Evolutionary conservation across 169 alveolate genomes (phyloP).

Genomic region (Plasmodium sp.): DNA sequence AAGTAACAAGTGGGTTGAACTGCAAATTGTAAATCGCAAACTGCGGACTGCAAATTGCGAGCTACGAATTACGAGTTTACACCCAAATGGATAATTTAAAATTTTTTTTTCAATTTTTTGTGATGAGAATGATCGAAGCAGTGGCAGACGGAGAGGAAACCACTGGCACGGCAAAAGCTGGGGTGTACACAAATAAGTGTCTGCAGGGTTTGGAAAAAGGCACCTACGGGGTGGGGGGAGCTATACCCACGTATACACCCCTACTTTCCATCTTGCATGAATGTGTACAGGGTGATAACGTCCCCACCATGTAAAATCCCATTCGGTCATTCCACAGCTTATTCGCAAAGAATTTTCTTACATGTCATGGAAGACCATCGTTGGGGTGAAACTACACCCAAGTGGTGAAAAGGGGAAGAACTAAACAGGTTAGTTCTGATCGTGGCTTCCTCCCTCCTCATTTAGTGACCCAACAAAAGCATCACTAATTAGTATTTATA

Average conservation of each 20-base stretch:
- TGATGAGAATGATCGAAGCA: not conserved
- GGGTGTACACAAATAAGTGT: not conserved
- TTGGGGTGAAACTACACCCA: not conserved
- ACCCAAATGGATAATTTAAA: not conserved
- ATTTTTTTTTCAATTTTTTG: not conserved
- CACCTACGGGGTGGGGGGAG: not conserved
- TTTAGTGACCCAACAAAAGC: not conserved
- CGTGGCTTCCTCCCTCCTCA: not conserved
- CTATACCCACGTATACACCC: not conserved
- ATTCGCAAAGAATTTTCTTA: not conserved
- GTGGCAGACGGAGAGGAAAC: not conserved
- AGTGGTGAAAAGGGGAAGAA: not conserved
- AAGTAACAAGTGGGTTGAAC: not conserved
- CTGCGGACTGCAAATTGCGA: not conserved
- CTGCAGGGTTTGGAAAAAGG: not conserved
- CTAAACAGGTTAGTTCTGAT: not conserved
- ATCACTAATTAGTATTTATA: not conserved
- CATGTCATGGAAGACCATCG: not conserved
- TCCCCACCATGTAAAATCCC: not conserved
- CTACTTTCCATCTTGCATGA: not conserved
- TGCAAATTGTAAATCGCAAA: too few species aligned
- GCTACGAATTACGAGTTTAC: not conserved
- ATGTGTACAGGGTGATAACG: not conserved
- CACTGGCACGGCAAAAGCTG: not conserved
- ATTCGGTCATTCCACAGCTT: not conserved